phyloP scores from a whole-genome alignment of 371 early-diverging fungal genomes.

The Apophysomyces elegans region DNA sequence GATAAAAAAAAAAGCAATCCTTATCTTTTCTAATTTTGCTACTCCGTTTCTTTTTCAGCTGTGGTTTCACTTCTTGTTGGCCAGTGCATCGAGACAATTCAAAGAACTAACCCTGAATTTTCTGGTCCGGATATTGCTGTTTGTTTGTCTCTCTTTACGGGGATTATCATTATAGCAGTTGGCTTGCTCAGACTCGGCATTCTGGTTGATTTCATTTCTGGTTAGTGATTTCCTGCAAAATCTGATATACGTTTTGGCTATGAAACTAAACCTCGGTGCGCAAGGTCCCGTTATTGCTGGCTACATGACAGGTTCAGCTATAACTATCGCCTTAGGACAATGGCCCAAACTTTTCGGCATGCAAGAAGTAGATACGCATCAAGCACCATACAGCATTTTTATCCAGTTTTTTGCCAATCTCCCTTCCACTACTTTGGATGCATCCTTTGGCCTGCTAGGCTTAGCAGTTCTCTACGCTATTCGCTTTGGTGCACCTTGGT shows the following conservation, averaged over 20 bases:
- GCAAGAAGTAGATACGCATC: slow-evolving; percentile 55
- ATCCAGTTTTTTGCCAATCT: slow-evolving; percentile 41
- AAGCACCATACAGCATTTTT: slow-evolving; percentile 50
- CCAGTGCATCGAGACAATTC: slow-evolving; percentile 53
- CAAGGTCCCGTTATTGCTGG: slow-evolving; percentile 67
- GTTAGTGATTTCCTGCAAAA: slow-evolving; percentile 1
- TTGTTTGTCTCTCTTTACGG: slow-evolving; percentile 52
- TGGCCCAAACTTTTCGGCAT: slow-evolving; percentile 72
- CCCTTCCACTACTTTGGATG: slow-evolving; percentile 38
- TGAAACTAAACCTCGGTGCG: background rate
- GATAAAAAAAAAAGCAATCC: background rate
- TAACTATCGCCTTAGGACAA: slow-evolving; percentile 74
- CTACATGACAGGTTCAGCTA: slow-evolving; percentile 71
- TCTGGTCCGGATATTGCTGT: slow-evolving; percentile 46
- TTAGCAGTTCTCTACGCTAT: slow-evolving; percentile 37
- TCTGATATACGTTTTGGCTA: background rate
- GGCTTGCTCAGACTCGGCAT: slow-evolving; percentile 76
- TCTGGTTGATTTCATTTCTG: slow-evolving; percentile 79
- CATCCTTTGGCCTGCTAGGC: slow-evolving; percentile 40
- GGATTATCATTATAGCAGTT: slow-evolving; percentile 60
- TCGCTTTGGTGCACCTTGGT: slow-evolving; percentile 24
- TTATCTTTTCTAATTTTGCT: background rate
- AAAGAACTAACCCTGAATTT: slow-evolving; percentile 41
- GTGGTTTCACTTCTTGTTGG: slow-evolving; percentile 76
- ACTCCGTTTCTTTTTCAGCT: slow-evolving; percentile 32